Evolutionary conservation across 192 early-diverging fungal species (phyloP).

Genomic region (Chytriomyces sp.): DNA sequence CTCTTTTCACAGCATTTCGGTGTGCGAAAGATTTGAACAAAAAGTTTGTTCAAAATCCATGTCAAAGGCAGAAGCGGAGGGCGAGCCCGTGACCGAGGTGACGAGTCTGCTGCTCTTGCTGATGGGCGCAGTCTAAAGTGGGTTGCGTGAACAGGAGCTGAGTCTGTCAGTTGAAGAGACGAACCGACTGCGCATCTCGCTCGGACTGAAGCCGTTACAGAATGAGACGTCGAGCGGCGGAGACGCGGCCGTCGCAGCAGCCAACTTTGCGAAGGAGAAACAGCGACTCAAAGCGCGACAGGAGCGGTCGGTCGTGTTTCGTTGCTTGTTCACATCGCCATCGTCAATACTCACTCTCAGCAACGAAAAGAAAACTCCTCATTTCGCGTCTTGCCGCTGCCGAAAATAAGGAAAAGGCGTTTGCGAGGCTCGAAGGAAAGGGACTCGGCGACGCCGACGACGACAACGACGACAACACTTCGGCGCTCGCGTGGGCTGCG

Average conservation of each 20-base stretch:
- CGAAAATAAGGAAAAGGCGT: constrained; percentile 2
- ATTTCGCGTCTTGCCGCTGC: neutral
- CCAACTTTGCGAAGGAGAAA: constrained; percentile 30
- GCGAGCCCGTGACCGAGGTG: constrained; percentile 1
- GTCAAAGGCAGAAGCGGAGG: neutral
- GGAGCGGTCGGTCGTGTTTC: neutral
- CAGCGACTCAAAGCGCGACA: constrained; percentile 16
- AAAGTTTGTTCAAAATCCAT: neutral
- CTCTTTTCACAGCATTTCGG: neutral
- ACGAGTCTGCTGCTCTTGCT: neutral
- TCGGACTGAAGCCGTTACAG: constrained; percentile 51
- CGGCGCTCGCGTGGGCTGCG: constrained; percentile 70
- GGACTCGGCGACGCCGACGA: constrained; percentile 64
- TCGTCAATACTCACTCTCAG: neutral
- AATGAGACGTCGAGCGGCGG: neutral
- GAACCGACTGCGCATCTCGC: constrained; percentile 43
- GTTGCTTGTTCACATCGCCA: neutral
- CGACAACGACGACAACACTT: constrained; percentile 29
- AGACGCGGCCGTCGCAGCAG: neutral
- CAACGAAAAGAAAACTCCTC: neutral
- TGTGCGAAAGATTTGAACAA: neutral
- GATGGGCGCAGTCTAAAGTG: too few species aligned
- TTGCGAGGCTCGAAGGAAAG: constrained; percentile 53
- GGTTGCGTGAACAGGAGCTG: constrained; percentile 21
- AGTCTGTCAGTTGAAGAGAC: constrained; percentile 52